Evolutionary conservation across 2,329 filamentous ascomycete species (phyloP).

Genomic region (Venturiaceae sp.): DNA sequence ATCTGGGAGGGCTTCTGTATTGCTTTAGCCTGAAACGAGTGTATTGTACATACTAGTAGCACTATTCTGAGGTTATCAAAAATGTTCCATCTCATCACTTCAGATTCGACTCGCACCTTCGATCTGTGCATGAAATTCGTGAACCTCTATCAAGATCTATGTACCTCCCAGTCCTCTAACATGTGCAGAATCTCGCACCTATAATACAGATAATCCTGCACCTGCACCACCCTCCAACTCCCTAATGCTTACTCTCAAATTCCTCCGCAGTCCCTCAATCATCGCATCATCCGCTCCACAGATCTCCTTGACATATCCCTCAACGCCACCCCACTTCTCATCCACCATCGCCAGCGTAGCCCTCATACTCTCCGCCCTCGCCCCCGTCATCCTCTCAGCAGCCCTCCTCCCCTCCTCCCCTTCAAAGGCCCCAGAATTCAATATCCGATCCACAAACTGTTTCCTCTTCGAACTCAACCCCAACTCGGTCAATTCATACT

Average conservation of each 20-base stretch:
- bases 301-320: constrained; percentile 50
- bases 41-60: too few species aligned
- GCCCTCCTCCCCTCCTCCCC: constrained; percentile 17
- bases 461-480: constrained; percentile 41
- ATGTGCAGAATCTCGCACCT: too few species aligned
- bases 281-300: constrained; percentile 45
- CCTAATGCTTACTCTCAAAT: constrained; percentile 4
- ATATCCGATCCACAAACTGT: constrained; percentile 41
- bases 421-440: constrained; percentile 20
- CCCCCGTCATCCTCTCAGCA: constrained; percentile 23
- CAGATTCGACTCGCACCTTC: too few species aligned
- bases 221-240: neutral
- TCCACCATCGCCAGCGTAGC: constrained; percentile 44
- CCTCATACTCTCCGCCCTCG: constrained; percentile 41
- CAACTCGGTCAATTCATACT: constrained; percentile 58
- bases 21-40: too few species aligned
- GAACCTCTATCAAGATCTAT: too few species aligned
- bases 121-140: too few species aligned
- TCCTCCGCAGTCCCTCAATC: constrained; percentile 43
- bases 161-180: neutral
- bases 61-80: too few species aligned
- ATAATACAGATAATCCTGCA: too few species aligned
- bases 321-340: constrained; percentile 51
- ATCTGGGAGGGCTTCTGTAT: too few species aligned
- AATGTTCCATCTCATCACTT: too few species aligned